Evolutionary conservation across 345 rosid genomes (phyloP).

Genomic region (Hibiscus syriacus): DNA sequence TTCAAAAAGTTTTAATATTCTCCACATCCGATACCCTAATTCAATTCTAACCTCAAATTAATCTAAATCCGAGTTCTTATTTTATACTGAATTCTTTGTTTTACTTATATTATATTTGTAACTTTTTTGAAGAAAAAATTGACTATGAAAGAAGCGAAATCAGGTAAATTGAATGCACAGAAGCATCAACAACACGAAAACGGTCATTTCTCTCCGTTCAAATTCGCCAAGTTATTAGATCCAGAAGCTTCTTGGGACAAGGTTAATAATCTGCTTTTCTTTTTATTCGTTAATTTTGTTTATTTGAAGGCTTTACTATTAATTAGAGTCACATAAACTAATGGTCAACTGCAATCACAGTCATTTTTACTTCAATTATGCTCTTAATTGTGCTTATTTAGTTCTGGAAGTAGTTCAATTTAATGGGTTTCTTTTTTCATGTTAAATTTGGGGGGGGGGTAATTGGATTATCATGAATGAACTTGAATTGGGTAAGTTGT

Average conservation of each 20-base stretch:
- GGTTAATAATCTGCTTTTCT: constrained; percentile 19
- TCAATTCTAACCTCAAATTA: background rate
- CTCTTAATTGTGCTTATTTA: background rate
- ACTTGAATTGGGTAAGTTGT: background rate
- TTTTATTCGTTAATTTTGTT: background rate
- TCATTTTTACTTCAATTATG: background rate
- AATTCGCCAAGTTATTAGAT: constrained; percentile 70
- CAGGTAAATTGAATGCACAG: constrained; percentile 36
- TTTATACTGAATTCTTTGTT: background rate
- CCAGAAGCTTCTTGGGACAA: constrained; percentile 93
- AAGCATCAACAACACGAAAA: constrained; percentile 41
- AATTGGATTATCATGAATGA: constrained; percentile 1
- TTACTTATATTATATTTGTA: background rate
- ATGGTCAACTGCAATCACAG: background rate
- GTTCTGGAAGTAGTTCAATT: background rate
- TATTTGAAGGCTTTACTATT: background rate
- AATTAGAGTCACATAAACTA: background rate
- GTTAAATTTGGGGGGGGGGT: background rate
- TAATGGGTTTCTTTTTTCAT: background rate
- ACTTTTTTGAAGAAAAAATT: background rate
- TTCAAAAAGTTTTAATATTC: background rate
- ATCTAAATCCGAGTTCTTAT: background rate
- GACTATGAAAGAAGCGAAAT: constrained; percentile 51
- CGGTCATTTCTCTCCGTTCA: constrained; percentile 65
- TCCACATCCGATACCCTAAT: background rate